Conservation (phyloP, 345 rosid species). For the Moricandia moricandioides region DNA sequence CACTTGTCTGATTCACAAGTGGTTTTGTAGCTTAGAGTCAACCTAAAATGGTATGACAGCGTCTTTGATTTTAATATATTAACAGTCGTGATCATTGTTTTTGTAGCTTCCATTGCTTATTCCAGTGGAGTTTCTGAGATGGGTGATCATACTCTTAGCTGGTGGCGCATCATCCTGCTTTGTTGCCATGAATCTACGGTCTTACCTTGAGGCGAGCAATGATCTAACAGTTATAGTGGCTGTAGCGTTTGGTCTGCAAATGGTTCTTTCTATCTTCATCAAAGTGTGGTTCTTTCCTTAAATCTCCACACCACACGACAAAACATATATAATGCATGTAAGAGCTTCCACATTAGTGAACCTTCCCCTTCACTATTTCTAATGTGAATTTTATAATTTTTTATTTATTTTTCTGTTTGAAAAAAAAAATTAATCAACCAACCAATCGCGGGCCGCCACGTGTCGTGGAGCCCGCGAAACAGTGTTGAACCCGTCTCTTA, state of each 20-base stretch:
- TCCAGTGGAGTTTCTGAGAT: slow-evolving; percentile 75
- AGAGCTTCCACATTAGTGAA: too few species aligned
- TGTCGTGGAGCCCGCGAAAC: too few species aligned
- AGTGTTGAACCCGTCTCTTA: too few species aligned
- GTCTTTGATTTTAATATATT: too few species aligned
- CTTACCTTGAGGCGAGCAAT: slow-evolving; percentile 44
- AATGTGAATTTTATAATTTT: too few species aligned
- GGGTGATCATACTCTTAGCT: slow-evolving; percentile 73
- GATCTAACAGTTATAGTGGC: slow-evolving; percentile 53
- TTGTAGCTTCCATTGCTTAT: slow-evolving; percentile 75
- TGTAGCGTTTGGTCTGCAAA: slow-evolving; percentile 72
- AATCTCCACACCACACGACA: not conserved
- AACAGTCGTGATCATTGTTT: not conserved
- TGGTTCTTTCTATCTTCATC: slow-evolving; percentile 79
- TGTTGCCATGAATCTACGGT: slow-evolving; percentile 66
- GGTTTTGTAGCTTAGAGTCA: not conserved
- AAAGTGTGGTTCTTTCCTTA: slow-evolving; percentile 94
- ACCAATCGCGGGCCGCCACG: too few species aligned
- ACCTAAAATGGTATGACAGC: too few species aligned
- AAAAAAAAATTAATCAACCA: too few species aligned
- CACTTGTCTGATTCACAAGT: not conserved
- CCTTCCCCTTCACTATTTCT: too few species aligned
- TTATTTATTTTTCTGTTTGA: too few species aligned
- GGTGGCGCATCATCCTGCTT: slow-evolving; percentile 72
- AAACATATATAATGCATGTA: slow-evolving; percentile 17